phyloP scores from a whole-genome alignment of 345 rosid genomes.

The Hibiscus tridactylites region DNA sequence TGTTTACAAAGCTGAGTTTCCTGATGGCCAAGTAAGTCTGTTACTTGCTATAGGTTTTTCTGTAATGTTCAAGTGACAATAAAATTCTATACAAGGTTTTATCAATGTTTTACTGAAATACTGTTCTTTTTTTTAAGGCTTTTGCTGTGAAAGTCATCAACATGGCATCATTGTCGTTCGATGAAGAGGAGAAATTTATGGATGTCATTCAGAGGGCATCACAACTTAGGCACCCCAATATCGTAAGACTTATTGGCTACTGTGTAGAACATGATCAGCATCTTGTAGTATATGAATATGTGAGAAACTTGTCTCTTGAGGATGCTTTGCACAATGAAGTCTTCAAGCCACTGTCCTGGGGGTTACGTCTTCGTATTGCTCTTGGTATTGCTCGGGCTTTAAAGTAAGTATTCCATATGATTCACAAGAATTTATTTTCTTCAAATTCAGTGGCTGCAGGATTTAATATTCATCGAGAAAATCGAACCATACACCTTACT shows the following conservation, averaged over 20 bases:
- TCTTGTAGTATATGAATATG: slow-evolving; percentile 68
- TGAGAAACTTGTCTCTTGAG: slow-evolving; percentile 57
- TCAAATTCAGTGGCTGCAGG: background rate
- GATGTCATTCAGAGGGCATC: slow-evolving; percentile 59
- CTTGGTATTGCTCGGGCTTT: slow-evolving; percentile 73
- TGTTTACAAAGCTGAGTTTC: slow-evolving; percentile 71
- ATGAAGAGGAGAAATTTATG: slow-evolving; percentile 70
- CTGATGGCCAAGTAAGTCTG: slow-evolving; percentile 56
- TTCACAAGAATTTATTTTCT: background rate
- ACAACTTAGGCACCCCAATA: slow-evolving; percentile 70
- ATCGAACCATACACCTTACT: background rate
- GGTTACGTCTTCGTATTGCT: slow-evolving; percentile 58
- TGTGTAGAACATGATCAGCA: slow-evolving; percentile 77
- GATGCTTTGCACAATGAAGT: slow-evolving; percentile 54
- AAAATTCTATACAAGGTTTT: background rate
- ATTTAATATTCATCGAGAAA: background rate
- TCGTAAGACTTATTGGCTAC: slow-evolving; percentile 68
- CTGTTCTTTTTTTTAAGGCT: slow-evolving; percentile 30
- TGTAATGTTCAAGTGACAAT: background rate
- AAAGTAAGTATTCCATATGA: slow-evolving; percentile 45
- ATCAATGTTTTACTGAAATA: background rate
- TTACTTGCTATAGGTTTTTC: background rate
- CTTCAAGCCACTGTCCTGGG: slow-evolving; percentile 74
- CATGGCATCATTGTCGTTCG: slow-evolving; percentile 55
- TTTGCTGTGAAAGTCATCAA: slow-evolving; percentile 69